Conservation (phyloP, 768 basidiomycete species). For the Rhizopogon vinicolor region DNA sequence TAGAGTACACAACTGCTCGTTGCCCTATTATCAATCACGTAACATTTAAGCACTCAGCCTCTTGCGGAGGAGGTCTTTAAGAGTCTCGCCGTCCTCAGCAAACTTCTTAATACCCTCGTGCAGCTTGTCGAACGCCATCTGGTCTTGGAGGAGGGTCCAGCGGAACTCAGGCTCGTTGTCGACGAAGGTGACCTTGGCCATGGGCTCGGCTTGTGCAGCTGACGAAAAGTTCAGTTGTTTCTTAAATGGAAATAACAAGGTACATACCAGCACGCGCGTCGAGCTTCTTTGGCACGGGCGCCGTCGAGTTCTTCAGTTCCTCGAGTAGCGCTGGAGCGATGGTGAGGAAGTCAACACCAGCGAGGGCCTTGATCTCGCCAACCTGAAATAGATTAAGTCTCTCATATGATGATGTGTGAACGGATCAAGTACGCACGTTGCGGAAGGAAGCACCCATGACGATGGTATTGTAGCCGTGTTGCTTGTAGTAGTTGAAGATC, state of each 20-base stretch:
- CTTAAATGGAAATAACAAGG: background rate
- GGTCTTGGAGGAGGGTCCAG: constrained; percentile 87
- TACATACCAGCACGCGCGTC: constrained; percentile 46
- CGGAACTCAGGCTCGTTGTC: constrained; percentile 97
- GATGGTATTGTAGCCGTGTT: constrained; percentile 96
- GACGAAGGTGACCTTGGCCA: constrained; percentile 78
- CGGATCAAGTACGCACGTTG: constrained; percentile 56
- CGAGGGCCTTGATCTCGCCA: constrained; percentile 92
- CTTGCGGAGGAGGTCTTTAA: constrained; percentile 76
- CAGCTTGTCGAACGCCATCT: constrained; percentile 98
- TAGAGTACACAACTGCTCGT: background rate
- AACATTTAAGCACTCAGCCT: constrained; percentile 38
- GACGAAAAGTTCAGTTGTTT: background rate
- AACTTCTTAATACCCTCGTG: constrained; percentile 99
- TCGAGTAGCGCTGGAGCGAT: constrained; percentile 89
- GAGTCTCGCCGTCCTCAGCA: constrained; percentile 87
- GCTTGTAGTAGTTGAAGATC: constrained; percentile 99
- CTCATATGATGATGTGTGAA: background rate
- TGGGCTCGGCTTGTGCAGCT: constrained; percentile 55
- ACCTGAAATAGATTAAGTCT: constrained; percentile 34
- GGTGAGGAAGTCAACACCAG: constrained; percentile 97
- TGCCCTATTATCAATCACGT: background rate
- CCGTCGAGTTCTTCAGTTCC: constrained; percentile 81
- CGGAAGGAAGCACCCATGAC: constrained; percentile 99
- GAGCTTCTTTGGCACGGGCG: constrained; percentile 81